Conservation (phyloP, 192 early-diverging fungal genomes). For the Coemansia sp. region DNA sequence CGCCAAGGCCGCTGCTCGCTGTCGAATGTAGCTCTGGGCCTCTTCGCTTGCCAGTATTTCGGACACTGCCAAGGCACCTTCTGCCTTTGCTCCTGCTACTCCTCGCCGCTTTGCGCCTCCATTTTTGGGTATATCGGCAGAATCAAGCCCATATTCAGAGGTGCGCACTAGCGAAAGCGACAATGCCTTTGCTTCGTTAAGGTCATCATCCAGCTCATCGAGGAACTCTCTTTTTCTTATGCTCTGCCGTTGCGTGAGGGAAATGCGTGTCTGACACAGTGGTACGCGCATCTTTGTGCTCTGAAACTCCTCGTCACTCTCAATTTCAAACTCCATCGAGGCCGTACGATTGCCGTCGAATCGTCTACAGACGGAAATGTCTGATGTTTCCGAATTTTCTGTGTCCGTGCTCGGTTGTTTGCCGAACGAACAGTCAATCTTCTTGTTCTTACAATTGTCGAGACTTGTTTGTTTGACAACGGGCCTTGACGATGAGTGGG, state of each 20-base stretch:
- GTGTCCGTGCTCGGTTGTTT: not conserved
- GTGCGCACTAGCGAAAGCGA: conserved; percentile 36
- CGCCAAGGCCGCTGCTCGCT: conserved; percentile 31
- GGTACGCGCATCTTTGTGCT: conserved; percentile 16
- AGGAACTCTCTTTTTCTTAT: conserved; percentile 29
- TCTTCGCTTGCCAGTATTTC: conserved; percentile 39
- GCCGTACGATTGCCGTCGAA: not conserved
- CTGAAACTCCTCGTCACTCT: conserved; percentile 40
- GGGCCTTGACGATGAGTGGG: not conserved
- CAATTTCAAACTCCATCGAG: conserved; percentile 17
- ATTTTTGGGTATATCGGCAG: not conserved
- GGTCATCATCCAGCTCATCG: conserved; percentile 42
- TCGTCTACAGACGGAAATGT: not conserved
- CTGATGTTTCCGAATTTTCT: not conserved
- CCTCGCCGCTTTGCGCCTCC: conserved; percentile 17
- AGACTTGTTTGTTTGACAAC: not conserved
- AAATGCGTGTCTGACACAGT: conserved; percentile 28
- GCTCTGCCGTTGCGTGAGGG: conserved; percentile 1
- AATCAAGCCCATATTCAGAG: not conserved
- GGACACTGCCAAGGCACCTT: conserved; percentile 15
- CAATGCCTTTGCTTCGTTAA: conserved; percentile 45
- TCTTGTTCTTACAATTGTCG: not conserved
- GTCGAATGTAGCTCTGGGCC: conserved; percentile 41
- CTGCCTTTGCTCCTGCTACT: not conserved
- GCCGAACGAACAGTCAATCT: conserved; percentile 22